Evolutionary conservation across 208 protist species (phyloP), one percentile per base, ranked within the genome.

Genomic region (Sergeia podlipaevii): DNA sequence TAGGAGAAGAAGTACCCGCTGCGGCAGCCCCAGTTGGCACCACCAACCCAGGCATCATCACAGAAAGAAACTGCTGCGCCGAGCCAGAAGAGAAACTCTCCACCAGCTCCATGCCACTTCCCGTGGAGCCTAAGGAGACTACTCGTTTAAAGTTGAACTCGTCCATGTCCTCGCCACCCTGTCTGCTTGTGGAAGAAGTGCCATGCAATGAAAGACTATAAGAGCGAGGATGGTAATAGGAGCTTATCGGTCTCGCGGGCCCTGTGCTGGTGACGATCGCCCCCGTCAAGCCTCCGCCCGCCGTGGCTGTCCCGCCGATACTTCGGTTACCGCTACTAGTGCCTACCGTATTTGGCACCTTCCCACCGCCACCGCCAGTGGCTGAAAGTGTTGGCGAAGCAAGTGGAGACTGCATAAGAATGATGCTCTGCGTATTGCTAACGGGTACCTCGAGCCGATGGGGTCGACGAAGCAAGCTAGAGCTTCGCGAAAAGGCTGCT

Each of bases 381-480:
- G n/a, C n/a, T n/a, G n/a, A n/a, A n/a, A n/a, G n/a, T n/a, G n/a
- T n/a, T n/a, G n/a, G n/a, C n/a, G n/a, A n/a, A n/a, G n/a, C n/a
- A n/a, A n/a, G n/a, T n/a, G n/a, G n/a, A n/a, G n/a, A n/a, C n/a
- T n/a, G n/a, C n/a, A n/a, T n/a, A 30, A 43, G 68, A 42, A 67
- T 49, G 3, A 59, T 69, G n/a, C 38, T 32, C 51, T 74, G 62
- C n/a, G 68, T 74, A 37, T 64, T 60, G 39, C 68, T 74, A 26
- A 57, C 43, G 3, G 60, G 44, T 8, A 74, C 68, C 26, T 64
- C 61, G 7, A 74, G 51, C 6, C 56, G 55, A 45, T 60, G 53
- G 11, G 68, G 68, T 20, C 68, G 68, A 11, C 68, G 68, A 7
- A 74, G 57, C n/a, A 74, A 46, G 27, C 68, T 74, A 3, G 50